Evolutionary conservation across 1,284 basidiomycete species (phyloP), one percentile per base, ranked within the genome.

Genomic region (Fomitopsis palustris): DNA sequence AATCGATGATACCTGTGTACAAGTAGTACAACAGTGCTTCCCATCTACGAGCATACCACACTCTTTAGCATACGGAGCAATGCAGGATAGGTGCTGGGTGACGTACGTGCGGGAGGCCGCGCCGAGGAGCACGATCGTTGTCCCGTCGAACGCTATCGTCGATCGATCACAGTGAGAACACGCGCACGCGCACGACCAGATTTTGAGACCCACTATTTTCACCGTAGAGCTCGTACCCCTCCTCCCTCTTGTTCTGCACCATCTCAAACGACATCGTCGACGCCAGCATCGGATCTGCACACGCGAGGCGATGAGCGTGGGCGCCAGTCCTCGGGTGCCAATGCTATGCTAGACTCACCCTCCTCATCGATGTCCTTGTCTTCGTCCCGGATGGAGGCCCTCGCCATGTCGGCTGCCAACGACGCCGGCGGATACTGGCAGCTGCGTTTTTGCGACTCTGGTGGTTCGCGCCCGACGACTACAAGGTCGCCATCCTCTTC

Each of bases 11-110:
- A 3, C 64, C 64, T 4, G 65, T 64, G 39, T 64, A 64, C 1
- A 68, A 53, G 53, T 66, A 67, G 51, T 57, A 64, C n/a, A 67
- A 25, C 17, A 65, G 53, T 1, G 64, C 60, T 43, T 64, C 58
- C 58, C 61, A 64, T n/a, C 67, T 68, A 31, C 27, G 2, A 42
- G 9, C 4, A 31, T 27, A 8, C 16, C 27, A 43, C 2, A 27
- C 2, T 16, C 37, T 35, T 29, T 39, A 38, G 42, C 17, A 31
- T 12, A 33, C 23, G 19, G 2, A 58, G 16, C 1, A 42, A 49
- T 17, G 25, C 38, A 21, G 8, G 1, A 17, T 35, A 16, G 37
- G 6, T 27, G 38, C 3, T 33, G 8, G 41, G 19, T 52, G 27
- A 58, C 61, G 42, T 51, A 64, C 63, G 63, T 64, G 16, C 53